Conservation (phyloP, 768 basidiomycete genomes). For the Tylopilus sp. region DNA sequence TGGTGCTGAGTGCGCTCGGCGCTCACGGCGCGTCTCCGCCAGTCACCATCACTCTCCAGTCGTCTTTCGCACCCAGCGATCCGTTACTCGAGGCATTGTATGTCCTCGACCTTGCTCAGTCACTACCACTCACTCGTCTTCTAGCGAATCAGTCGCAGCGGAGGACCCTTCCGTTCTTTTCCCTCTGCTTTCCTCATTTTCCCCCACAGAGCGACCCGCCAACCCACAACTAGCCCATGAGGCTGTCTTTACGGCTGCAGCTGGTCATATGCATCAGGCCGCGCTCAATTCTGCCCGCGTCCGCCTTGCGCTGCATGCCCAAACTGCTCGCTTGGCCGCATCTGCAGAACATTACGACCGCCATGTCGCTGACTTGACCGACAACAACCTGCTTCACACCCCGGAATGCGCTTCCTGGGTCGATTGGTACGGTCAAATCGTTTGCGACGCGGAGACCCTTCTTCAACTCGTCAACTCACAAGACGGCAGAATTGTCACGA, state of each 20-base stretch:
- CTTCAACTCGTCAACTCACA: constrained; percentile 50
- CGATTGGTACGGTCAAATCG: constrained; percentile 75
- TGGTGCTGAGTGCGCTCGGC: constrained; percentile 13
- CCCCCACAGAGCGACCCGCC: constrained; percentile 43
- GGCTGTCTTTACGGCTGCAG: constrained; percentile 37
- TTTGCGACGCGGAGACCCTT: constrained; percentile 65
- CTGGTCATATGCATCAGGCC: constrained; percentile 44
- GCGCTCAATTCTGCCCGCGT: constrained; percentile 58
- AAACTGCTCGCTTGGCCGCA: constrained; percentile 79
- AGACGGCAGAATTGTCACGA: constrained; percentile 32
- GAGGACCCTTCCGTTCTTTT: constrained; percentile 77
- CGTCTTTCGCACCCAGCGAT: constrained; percentile 25
- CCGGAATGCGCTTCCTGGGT: constrained; percentile 68
- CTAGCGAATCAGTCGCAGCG: constrained; percentile 78
- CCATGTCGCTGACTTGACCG: constrained; percentile 29
- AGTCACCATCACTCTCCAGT: constrained; percentile 28
- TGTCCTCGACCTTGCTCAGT: constrained; percentile 5
- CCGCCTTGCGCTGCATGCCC: constrained; percentile 72
- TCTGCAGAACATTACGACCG: constrained; percentile 69
- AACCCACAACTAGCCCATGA: constrained; percentile 50
- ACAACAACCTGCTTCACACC: constrained; percentile 24
- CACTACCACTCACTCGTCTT: neutral
- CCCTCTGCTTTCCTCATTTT: constrained; percentile 57
- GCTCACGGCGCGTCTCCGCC: constrained; percentile 27
- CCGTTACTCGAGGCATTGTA: constrained; percentile 32